Percentiles rank a stretch among this genome's conserved stretches.
phyloP scores from a whole-genome alignment of 441 rosid species.

The Metrosideros polymorpha region DNA sequence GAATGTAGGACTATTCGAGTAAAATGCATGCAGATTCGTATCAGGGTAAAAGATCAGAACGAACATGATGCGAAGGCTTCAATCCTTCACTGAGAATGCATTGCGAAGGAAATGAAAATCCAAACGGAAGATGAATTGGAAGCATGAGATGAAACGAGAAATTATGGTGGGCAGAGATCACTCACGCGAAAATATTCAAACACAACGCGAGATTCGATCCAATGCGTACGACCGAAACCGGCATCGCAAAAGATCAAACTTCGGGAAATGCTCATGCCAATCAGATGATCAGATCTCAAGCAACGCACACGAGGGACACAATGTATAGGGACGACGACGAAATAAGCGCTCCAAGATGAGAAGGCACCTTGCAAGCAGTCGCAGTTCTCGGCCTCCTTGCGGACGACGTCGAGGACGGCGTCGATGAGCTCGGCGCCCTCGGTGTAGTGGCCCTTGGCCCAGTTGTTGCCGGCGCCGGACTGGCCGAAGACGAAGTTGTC shows the following conservation, averaged over 20 bases:
- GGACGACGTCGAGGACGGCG: constrained; percentile 88
- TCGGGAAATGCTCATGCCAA: not conserved
- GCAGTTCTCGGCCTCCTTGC: constrained; percentile 91
- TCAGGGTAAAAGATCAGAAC: not conserved
- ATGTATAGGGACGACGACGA: not conserved
- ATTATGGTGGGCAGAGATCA: not conserved
- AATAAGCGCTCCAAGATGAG: not conserved
- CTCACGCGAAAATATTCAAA: not conserved
- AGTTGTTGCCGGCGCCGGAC: constrained; percentile 56
- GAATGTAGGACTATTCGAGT: not conserved
- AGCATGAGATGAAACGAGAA: not conserved
- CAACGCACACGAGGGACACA: not conserved
- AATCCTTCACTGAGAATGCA: not conserved
- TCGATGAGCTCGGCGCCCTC: constrained; percentile 93
- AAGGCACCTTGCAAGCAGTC: constrained; percentile 86
- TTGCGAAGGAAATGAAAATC: not conserved
- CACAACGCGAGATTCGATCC: not conserved
- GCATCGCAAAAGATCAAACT: not conserved
- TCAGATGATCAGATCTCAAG: not conserved
- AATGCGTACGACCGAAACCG: not conserved
- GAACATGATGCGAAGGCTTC: not conserved
- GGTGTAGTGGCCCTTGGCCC: constrained; percentile 85
- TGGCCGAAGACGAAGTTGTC: constrained; percentile 57
- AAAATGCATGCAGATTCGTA: not conserved
- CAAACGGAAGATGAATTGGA: not conserved